Percentiles rank a stretch among this genome's conserved stretches.
These are phyloP conservation scores for Rhodotorula sp. DNA, from an alignment of 1,284 basidiomycete genomes.

Conservation along the genomic window DNA sequence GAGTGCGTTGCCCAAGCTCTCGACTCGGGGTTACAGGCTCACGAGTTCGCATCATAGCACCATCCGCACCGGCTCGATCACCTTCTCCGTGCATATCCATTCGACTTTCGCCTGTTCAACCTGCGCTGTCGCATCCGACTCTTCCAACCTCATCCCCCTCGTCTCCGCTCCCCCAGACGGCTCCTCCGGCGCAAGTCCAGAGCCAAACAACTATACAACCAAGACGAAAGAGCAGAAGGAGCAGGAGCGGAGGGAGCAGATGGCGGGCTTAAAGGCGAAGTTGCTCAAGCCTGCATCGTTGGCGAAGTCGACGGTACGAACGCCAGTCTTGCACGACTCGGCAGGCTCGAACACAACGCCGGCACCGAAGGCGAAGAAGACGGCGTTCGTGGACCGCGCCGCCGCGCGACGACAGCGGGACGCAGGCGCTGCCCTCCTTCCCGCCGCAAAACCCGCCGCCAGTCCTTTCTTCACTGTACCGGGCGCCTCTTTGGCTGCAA, in stretches of 20 bases:
- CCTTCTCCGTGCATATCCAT: conserved; percentile 33
- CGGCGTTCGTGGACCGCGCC: conserved; percentile 29
- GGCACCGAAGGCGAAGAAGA: background rate
- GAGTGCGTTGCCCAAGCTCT: conserved; percentile 23
- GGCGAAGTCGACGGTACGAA: background rate
- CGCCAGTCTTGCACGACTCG: too few relatives aligned
- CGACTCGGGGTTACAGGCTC: too few relatives aligned
- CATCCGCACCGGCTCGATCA: conserved; percentile 21
- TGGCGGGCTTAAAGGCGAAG: conserved; percentile 23
- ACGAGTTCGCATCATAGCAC: conserved; percentile 5
- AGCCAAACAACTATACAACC: background rate
- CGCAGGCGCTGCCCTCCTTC: background rate
- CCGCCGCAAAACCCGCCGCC: background rate
- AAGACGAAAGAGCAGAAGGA: conserved; percentile 37
- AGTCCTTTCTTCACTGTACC: conserved; percentile 29
- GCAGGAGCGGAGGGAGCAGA: conserved; percentile 25
- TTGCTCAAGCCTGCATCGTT: conserved; percentile 13
- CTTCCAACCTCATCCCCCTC: conserved; percentile 37
- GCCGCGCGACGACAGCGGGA: conserved; percentile 26
- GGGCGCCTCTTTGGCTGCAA: background rate
- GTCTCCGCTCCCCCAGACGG: background rate
- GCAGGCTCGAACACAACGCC: too few relatives aligned
- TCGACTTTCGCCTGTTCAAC: conserved; percentile 30
- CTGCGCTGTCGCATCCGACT: conserved; percentile 34
- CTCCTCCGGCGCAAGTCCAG: background rate